Evolutionary conservation across 306 rosid species (phyloP).

Genomic region (Corylus heterophylla): DNA sequence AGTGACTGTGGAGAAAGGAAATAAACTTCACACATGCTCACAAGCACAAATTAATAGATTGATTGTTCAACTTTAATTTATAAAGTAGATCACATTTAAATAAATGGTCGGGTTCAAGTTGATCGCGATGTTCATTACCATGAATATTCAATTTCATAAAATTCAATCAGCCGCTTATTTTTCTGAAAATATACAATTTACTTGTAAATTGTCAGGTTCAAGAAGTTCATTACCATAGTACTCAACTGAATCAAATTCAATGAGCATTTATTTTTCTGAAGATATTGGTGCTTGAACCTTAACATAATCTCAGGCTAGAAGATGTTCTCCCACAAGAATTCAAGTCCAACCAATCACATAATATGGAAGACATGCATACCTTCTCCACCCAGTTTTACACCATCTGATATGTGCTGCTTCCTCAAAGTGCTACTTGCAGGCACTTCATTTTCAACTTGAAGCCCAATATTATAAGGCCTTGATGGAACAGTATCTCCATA

Average conservation of each 20-base stretch:
- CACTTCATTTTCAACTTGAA: conserved; percentile 45
- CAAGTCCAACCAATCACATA: conserved; percentile 3
- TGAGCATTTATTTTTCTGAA: not conserved
- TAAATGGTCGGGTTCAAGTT: not conserved
- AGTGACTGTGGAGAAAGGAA: not conserved
- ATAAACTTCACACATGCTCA: not conserved
- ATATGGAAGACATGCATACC: conserved; percentile 53
- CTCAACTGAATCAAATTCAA: not conserved
- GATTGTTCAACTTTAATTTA: not conserved
- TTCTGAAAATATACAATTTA: not conserved
- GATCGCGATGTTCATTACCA: not conserved
- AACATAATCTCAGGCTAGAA: conserved; percentile 11
- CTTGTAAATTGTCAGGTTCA: not conserved
- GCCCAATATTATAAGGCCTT: conserved; percentile 49
- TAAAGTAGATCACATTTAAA: not conserved
- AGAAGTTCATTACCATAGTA: not conserved
- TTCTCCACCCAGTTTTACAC: conserved; percentile 48
- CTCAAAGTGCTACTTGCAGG: conserved; percentile 45
- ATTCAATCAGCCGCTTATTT: not conserved
- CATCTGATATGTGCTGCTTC: conserved; percentile 48
- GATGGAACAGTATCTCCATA: conserved; percentile 93
- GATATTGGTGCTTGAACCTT: conserved; percentile 7
- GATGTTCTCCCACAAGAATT: conserved; percentile 17
- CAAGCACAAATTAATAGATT: not conserved
- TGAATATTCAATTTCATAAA: not conserved